Conservation (phyloP, 768 basidiomycete species). For the Tulasnella calospora region DNA sequence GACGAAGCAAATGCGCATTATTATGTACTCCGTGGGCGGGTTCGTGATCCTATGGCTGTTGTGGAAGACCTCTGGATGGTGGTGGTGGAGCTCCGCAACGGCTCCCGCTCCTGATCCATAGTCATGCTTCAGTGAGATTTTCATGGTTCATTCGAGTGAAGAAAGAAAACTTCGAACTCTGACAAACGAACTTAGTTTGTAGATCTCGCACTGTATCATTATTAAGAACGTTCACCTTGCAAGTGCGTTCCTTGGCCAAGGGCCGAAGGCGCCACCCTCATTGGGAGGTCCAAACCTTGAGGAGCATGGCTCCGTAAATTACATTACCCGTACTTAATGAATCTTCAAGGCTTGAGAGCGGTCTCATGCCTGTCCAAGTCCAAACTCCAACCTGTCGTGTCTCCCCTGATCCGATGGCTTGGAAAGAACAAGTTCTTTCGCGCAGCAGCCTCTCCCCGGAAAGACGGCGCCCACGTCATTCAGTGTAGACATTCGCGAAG, state of each 20-base stretch:
- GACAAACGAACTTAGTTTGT: background rate
- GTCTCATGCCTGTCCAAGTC: background rate
- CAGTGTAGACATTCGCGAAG: no score
- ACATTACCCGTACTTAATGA: background rate
- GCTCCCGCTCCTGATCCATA: background rate
- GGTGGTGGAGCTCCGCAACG: slow-evolving; percentile 12
- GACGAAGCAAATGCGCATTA: slow-evolving; percentile 64
- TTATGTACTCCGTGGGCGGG: slow-evolving; percentile 51
- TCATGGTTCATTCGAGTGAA: background rate
- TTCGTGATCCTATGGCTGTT: slow-evolving; percentile 56
- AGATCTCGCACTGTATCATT: background rate
- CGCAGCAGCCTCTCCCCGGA: no score
- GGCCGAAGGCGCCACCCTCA: background rate
- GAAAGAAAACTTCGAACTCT: background rate
- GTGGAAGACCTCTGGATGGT: slow-evolving; percentile 41
- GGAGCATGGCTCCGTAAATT: background rate
- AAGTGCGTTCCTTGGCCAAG: background rate
- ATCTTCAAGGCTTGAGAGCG: background rate
- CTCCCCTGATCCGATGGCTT: background rate
- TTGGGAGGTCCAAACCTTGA: background rate
- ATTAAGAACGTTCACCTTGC: background rate
- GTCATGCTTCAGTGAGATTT: background rate
- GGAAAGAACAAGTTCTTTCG: background rate
- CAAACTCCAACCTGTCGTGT: background rate
- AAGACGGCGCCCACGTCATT: no score